Conservation (phyloP, 2,329 filamentous ascomycete species). For the Monosporascus cannonballus region DNA sequence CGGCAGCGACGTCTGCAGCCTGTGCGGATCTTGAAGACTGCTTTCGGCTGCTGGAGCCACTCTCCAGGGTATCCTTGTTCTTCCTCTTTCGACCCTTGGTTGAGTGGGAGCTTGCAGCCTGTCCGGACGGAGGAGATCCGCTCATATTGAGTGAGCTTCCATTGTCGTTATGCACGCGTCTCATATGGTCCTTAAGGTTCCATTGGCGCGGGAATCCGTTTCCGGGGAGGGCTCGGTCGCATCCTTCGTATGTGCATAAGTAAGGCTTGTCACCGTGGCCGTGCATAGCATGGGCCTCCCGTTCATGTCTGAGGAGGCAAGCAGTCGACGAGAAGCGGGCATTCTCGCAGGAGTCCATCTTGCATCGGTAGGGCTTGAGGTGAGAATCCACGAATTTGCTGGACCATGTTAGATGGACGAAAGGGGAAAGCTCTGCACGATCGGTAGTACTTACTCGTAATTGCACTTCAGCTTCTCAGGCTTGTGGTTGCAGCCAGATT, state of each 20-base stretch:
- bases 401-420: conserved; percentile 13
- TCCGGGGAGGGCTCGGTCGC: conserved; percentile 73
- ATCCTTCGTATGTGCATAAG: conserved; percentile 80
- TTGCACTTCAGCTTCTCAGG: conserved; percentile 97
- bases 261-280: conserved; percentile 91
- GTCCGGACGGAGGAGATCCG: conserved; percentile 34
- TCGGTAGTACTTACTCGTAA: conserved; percentile 72
- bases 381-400: conserved; percentile 98
- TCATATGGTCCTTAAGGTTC: conserved; percentile 97
- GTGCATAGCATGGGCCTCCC: conserved; percentile 92
- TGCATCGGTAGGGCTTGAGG: conserved; percentile 93
- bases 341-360: conserved; percentile 74
- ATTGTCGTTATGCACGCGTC: conserved; percentile 74
- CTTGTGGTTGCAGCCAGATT: conserved; percentile 73
- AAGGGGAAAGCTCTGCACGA: background rate
- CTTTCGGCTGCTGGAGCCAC: conserved; percentile 40
- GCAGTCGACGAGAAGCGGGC: conserved; percentile 92
- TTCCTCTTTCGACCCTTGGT: conserved; percentile 53
- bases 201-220: conserved; percentile 92
- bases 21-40: conserved; percentile 35
- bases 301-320: conserved; percentile 88
- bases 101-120: conserved; percentile 25
- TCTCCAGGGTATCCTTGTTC: conserved; percentile 41
- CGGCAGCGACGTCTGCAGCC: conserved; percentile 24
- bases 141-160: conserved; percentile 30